These are phyloP conservation scores for Alternaria brassicicola DNA, from an alignment of 2,329 filamentous ascomycete genomes.

Conservation along the genomic window DNA sequence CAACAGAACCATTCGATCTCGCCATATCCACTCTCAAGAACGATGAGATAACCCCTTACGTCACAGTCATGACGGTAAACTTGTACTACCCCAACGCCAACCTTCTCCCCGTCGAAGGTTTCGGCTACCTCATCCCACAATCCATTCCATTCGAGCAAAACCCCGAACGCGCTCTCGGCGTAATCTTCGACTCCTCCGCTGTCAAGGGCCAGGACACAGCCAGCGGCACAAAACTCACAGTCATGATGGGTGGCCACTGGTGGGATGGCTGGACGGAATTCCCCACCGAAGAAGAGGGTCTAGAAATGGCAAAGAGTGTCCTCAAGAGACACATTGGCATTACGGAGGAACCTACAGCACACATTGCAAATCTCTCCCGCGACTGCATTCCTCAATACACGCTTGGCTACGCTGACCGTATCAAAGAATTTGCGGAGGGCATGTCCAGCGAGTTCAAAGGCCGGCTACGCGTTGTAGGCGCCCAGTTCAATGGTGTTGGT, in stretches of 20 bases:
- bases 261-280: slow-evolving; percentile 71
- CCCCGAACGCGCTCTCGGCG: slow-evolving; percentile 82
- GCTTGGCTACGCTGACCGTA: slow-evolving; percentile 73
- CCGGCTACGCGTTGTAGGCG: slow-evolving; percentile 65
- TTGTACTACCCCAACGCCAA: slow-evolving; percentile 75
- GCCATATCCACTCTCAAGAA: slow-evolving; percentile 41
- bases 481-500: slow-evolving; percentile 55
- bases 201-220: slow-evolving; percentile 62
- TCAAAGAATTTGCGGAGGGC: slow-evolving; percentile 61
- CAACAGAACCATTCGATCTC: slow-evolving; percentile 36
- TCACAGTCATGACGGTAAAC: slow-evolving; percentile 91
- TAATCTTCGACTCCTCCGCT: slow-evolving; percentile 85
- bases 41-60: slow-evolving; percentile 64
- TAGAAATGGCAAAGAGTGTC: slow-evolving; percentile 71
- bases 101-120: slow-evolving; percentile 72
- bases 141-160: slow-evolving; percentile 73
- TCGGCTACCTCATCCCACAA: slow-evolving; percentile 90
- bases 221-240: slow-evolving; percentile 81
- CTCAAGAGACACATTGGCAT: slow-evolving; percentile 78
- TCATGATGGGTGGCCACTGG: slow-evolving; percentile 94
- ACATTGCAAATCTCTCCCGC: slow-evolving; percentile 64
- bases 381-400: slow-evolving; percentile 91
- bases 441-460: slow-evolving; percentile 66
- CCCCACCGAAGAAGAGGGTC: slow-evolving; percentile 69
- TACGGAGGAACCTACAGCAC: slow-evolving; percentile 64